phyloP scores from a whole-genome alignment of 305 asterid species.

The Fraxinus latifolia region DNA sequence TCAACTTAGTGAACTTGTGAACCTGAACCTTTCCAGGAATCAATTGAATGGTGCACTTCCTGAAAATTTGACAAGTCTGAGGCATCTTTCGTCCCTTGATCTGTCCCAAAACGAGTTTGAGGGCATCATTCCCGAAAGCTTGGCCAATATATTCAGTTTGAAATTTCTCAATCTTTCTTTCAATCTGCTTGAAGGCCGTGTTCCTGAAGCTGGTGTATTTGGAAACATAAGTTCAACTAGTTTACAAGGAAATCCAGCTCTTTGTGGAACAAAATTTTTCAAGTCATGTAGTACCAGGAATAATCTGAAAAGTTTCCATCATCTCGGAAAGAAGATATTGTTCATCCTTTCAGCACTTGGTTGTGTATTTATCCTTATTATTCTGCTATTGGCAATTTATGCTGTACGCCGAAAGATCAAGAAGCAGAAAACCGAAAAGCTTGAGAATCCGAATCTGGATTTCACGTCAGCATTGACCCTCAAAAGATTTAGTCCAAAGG shows the following conservation, averaged over 20 bases:
- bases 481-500: conserved; percentile 48
- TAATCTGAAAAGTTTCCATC: conserved; percentile 17
- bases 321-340: conserved; percentile 33
- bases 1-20: conserved; percentile 40
- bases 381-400: conserved; percentile 26
- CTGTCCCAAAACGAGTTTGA: conserved; percentile 62
- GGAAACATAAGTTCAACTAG: conserved; percentile 20
- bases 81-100: conserved; percentile 47
- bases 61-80: conserved; percentile 30
- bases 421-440: conserved; percentile 23
- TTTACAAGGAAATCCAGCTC: conserved; percentile 58
- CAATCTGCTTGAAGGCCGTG: conserved; percentile 65
- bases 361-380: conserved; percentile 32
- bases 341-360: conserved; percentile 38
- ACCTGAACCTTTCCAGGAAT: conserved; percentile 62
- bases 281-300: conserved; percentile 31
- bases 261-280: conserved; percentile 48
- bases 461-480: conserved; percentile 34
- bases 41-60: conserved; percentile 55
- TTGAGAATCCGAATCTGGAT: conserved; percentile 20
- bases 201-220: conserved; percentile 57
- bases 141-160: conserved; percentile 43
- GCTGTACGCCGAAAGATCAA: conserved; percentile 17
- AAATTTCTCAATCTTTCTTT: conserved; percentile 65
- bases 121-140: conserved; percentile 56